phyloP scores from a whole-genome alignment of 805 yeast genomes.

The Tetrapisispora nanseiensis region DNA sequence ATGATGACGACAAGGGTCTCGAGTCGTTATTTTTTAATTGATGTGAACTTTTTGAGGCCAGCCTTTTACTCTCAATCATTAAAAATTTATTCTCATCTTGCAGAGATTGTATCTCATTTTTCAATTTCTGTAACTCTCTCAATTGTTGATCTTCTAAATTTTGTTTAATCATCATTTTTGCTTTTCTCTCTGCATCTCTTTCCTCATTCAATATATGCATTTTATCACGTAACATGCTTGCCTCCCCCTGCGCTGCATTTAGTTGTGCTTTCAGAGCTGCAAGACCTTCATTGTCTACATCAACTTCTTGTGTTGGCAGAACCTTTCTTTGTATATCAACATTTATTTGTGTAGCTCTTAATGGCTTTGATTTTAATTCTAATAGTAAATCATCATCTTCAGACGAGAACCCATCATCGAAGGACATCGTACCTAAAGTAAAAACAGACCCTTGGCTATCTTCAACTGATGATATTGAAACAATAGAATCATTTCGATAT shows the following conservation, averaged over 20 bases:
- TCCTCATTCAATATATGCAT: constrained; percentile 38
- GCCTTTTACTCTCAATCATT: constrained; percentile 36
- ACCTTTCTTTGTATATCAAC: neutral
- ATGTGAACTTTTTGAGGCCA: constrained; percentile 3
- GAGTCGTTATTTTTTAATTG: constrained; percentile 1
- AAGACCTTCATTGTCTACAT: neutral
- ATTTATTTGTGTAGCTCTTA: constrained; percentile 8
- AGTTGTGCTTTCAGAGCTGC: constrained; percentile 20
- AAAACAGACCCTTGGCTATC: no score
- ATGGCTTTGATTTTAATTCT: constrained; percentile 38
- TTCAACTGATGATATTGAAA: no score
- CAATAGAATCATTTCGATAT: no score
- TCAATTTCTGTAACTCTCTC: constrained; percentile 33
- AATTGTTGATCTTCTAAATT: constrained; percentile 15
- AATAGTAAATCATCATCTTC: constrained; percentile 38
- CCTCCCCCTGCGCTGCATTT: constrained; percentile 66
- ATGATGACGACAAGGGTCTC: neutral
- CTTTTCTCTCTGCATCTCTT: constrained; percentile 31
- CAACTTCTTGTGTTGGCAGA: neutral
- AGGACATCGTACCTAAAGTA: constrained; percentile 4
- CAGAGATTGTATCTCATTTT: constrained; percentile 34
- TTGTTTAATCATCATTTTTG: constrained; percentile 20
- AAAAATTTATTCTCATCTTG: constrained; percentile 50
- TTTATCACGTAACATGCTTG: constrained; percentile 64
- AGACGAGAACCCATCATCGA: constrained; percentile 5